Evolutionary conservation across 2,329 filamentous ascomycete genomes (phyloP).

Genomic region (Ophiocordyceps camponoti-leonardi): DNA sequence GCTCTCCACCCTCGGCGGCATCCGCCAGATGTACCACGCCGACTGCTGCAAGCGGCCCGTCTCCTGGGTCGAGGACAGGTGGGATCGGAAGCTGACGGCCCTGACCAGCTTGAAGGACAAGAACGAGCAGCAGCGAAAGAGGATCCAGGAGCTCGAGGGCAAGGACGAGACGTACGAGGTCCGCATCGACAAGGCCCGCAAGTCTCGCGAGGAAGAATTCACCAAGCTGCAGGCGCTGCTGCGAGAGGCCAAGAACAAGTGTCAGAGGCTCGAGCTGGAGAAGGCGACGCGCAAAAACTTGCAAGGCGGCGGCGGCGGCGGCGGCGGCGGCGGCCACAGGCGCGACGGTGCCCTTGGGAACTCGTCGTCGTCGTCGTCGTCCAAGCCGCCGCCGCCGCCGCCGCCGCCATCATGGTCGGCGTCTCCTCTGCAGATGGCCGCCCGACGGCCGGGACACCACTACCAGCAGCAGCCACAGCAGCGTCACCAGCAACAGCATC

Average conservation of each 20-base stretch:
- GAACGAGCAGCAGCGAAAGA: slow-evolving; percentile 14
- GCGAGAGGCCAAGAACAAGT: slow-evolving; percentile 16
- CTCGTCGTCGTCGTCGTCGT: neutral
- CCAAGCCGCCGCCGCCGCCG: no score
- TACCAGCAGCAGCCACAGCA: no score
- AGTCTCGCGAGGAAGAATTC: slow-evolving; percentile 14
- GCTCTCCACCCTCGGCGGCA: slow-evolving; percentile 25
- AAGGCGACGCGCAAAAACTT: slow-evolving; percentile 7
- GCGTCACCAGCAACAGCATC: no score
- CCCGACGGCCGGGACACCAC: no score
- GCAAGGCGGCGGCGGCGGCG: neutral
- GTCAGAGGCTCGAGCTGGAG: slow-evolving; percentile 12
- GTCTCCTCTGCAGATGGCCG: no score
- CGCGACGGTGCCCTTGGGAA: neutral
- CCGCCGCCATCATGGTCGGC: no score
- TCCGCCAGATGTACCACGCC: slow-evolving; percentile 29
- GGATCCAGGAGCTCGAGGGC: slow-evolving; percentile 18
- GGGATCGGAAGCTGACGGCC: slow-evolving; percentile 16
- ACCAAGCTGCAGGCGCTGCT: slow-evolving; percentile 16
- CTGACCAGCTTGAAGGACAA: slow-evolving; percentile 13
- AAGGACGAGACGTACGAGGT: slow-evolving; percentile 21
- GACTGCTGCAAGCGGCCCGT: slow-evolving; percentile 24
- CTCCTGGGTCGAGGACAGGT: slow-evolving; percentile 17
- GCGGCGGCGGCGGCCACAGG: neutral
- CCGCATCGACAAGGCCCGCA: slow-evolving; percentile 18